Percentiles rank a stretch among this genome's conserved stretches.
phyloP scores from a whole-genome alignment of 768 basidiomycete species.

The Cystobasidium onofrii region DNA sequence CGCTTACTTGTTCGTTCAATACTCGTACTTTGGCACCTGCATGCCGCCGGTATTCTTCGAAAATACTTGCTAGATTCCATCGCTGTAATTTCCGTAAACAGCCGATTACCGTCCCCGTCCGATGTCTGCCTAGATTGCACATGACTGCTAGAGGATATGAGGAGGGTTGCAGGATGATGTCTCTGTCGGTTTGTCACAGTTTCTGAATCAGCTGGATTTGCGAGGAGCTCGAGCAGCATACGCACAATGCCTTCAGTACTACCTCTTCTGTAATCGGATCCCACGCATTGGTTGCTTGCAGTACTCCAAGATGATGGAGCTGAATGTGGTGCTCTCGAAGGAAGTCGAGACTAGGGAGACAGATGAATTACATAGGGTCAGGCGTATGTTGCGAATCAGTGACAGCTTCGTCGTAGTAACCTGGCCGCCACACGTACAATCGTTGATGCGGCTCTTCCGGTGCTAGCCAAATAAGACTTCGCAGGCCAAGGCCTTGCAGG shows the following conservation, averaged over 20 bases:
- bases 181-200: slow-evolving; percentile 17
- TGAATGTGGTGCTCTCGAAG: slow-evolving; percentile 44
- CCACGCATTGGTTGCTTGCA: slow-evolving; percentile 32
- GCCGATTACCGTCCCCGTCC: slow-evolving; percentile 48
- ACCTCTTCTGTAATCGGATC: slow-evolving; percentile 45
- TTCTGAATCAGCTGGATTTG: not conserved
- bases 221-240: no score
- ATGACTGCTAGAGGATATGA: slow-evolving; percentile 46
- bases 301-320: slow-evolving; percentile 45
- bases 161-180: slow-evolving; percentile 44
- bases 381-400: not conserved
- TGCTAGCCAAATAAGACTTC: slow-evolving; percentile 46
- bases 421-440: slow-evolving; percentile 41
- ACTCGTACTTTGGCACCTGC: slow-evolving; percentile 45
- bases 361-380: not conserved
- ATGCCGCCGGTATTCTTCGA: slow-evolving; percentile 45
- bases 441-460: slow-evolving; percentile 46
- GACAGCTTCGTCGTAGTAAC: not conserved
- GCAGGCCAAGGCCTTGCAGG: slow-evolving; percentile 36
- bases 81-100: slow-evolving; percentile 46
- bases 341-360: slow-evolving; percentile 40
- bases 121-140: slow-evolving; percentile 46
- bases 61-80: slow-evolving; percentile 43
- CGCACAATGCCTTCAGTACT: slow-evolving; percentile 45
- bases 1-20: slow-evolving; percentile 45